Conservation (phyloP, 192 early-diverging fungal genomes). For the Coemansia sp. region DNA sequence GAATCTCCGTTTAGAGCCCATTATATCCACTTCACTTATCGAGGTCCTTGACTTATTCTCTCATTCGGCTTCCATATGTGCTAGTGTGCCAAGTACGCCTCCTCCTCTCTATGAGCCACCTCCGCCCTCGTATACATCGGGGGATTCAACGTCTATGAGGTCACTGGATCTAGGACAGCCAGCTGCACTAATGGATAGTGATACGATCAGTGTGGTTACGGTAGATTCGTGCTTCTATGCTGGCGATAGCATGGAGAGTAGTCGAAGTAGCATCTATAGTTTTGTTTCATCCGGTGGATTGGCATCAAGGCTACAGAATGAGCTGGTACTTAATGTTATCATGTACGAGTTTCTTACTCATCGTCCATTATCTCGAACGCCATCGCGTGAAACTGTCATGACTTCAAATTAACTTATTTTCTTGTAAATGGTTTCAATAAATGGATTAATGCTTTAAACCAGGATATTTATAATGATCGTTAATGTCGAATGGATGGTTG, state of each 20-base stretch:
- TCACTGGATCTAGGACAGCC: conserved; percentile 22
- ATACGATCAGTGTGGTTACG: conserved; percentile 22
- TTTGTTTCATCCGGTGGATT: neutral
- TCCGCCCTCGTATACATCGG: conserved; percentile 47
- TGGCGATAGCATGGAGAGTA: neutral
- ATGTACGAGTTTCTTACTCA: conserved; percentile 47
- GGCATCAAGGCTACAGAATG: conserved; percentile 30
- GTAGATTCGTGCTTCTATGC: conserved; percentile 10
- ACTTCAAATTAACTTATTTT: conserved; percentile 6
- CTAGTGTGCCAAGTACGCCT: conserved; percentile 48
- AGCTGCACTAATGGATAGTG: conserved; percentile 14
- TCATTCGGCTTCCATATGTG: conserved; percentile 28
- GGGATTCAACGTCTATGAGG: conserved; percentile 26
- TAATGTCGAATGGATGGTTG: conserved; percentile 9
- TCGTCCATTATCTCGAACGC: conserved; percentile 38
- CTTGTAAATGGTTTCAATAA: conserved; percentile 8
- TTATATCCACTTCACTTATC: conserved; percentile 47
- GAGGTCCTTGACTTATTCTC: conserved; percentile 42
- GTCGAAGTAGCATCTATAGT: conserved; percentile 4
- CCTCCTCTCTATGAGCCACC: conserved; percentile 49
- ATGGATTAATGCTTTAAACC: conserved; percentile 30
- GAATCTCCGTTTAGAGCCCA: conserved; percentile 46
- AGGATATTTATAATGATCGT: conserved; percentile 30
- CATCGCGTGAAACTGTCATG: conserved; percentile 31
- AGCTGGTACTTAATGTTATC: conserved; percentile 34